A percentile compares a stretch with the other conserved stretches of the same genome.
Conservation (phyloP, 208 protist species). For the Wallacemonas sp. region DNA sequence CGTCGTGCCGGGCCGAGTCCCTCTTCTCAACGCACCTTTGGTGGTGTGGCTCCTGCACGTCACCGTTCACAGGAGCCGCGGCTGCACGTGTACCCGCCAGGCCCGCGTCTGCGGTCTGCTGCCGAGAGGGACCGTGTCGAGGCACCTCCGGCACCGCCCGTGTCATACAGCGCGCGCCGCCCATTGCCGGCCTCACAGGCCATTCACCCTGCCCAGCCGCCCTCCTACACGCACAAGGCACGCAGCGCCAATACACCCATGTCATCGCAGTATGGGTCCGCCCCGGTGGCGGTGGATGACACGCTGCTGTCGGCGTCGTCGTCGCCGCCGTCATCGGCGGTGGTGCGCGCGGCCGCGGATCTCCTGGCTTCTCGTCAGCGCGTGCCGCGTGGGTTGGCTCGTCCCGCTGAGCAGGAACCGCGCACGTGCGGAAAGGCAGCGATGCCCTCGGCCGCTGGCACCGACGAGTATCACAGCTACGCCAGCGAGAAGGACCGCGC, state of each 20-base stretch:
- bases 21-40: too few species aligned
- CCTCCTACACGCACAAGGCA: neutral
- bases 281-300: neutral
- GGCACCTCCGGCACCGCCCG: too few species aligned
- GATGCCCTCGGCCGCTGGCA: neutral
- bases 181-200: neutral
- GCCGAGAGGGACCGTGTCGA: too few species aligned
- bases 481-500: too few species aligned
- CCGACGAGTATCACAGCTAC: conserved; percentile 8
- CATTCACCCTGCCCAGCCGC: neutral
- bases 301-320: neutral
- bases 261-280: neutral
- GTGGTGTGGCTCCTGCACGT: too few species aligned
- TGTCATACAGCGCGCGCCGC: too few species aligned
- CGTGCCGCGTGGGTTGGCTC: conserved; percentile 1
- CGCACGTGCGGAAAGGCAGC: conserved; percentile 3
- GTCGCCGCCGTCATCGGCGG: neutral
- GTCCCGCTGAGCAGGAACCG: conserved; percentile 4
- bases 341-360: conserved; percentile 2
- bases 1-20: too few species aligned
- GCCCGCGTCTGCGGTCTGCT: neutral
- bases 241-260: neutral
- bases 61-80: neutral
- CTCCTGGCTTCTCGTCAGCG: conserved; percentile 8
- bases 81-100: neutral